Evolutionary conservation across 805 yeast species (phyloP).

Genomic region (Starmerella ratchasimensis): DNA sequence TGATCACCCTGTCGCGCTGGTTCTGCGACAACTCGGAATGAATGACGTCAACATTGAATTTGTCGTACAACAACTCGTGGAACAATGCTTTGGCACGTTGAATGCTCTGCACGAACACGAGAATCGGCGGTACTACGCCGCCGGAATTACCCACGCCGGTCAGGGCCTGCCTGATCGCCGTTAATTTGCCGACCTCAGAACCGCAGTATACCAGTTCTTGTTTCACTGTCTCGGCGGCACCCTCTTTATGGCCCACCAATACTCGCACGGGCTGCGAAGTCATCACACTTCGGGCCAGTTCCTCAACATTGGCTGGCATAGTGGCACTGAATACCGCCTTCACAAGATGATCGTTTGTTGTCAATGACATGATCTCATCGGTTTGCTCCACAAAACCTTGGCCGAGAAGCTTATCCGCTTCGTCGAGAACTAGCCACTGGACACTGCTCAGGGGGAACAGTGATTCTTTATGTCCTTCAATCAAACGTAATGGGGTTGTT

Average conservation of each 20-base stretch:
- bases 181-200: conserved; percentile 84
- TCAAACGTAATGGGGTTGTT: conserved; percentile 77
- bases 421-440: conserved; percentile 76
- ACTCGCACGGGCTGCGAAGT: conserved; percentile 60
- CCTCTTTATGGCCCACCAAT: conserved; percentile 85
- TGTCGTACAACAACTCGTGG: conserved; percentile 85
- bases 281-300: conserved; percentile 76
- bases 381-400: conserved; percentile 78
- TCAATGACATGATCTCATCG: conserved; percentile 59
- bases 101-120: conserved; percentile 83
- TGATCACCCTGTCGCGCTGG: conserved; percentile 76
- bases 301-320: conserved; percentile 84
- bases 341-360: conserved; percentile 34
- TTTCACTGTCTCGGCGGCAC: conserved; percentile 71
- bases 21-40: conserved; percentile 86
- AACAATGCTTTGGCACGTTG: conserved; percentile 88
- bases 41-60: conserved; percentile 83
- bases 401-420: conserved; percentile 90
- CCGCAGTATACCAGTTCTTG: conserved; percentile 81
- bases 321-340: conserved; percentile 91
- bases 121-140: conserved; percentile 60
- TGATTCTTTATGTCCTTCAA: conserved; percentile 57
- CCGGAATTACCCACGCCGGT: conserved; percentile 44
- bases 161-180: conserved; percentile 81
- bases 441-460: conserved; percentile 49